Evolutionary conservation across 768 basidiomycete genomes (phyloP).

Genomic region (Boletellus sp.): DNA sequence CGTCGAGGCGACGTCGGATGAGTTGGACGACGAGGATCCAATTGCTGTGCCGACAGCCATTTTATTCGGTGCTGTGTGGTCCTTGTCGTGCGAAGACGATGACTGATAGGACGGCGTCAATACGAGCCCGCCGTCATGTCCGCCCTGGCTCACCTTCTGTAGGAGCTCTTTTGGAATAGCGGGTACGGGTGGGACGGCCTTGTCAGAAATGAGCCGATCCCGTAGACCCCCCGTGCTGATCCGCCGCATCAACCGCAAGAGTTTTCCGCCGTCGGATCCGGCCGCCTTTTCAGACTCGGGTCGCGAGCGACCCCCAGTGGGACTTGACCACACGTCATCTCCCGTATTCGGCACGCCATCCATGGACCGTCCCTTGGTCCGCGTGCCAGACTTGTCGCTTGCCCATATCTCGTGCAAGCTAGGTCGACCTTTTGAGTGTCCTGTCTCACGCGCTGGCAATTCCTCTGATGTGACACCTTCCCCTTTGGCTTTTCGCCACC

Average conservation of each 20-base stretch:
- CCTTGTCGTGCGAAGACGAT: slow-evolving; percentile 7
- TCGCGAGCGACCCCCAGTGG: slow-evolving; percentile 4
- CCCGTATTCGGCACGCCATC: slow-evolving; percentile 15
- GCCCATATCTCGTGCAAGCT: slow-evolving; percentile 35
- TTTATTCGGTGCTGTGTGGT: slow-evolving; percentile 6
- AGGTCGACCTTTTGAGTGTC: slow-evolving; percentile 21
- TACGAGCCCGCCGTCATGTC: slow-evolving; percentile 1
- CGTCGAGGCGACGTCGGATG: slow-evolving; percentile 53
- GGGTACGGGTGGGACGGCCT: slow-evolving; percentile 54
- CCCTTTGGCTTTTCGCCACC: slow-evolving; percentile 28
- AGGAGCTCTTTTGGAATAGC: slow-evolving; percentile 48
- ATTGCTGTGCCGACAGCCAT: slow-evolving; percentile 45
- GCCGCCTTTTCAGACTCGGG: slow-evolving; percentile 14
- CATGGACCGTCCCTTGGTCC: slow-evolving; percentile 14
- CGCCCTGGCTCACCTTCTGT: slow-evolving; percentile 5
- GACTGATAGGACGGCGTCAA: slow-evolving; percentile 7
- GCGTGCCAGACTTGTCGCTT: slow-evolving; percentile 4
- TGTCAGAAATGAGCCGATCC: slow-evolving; percentile 38
- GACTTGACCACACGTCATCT: slow-evolving; percentile 11
- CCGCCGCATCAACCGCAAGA: slow-evolving; percentile 70
- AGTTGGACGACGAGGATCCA: slow-evolving; percentile 58
- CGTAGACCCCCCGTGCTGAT: slow-evolving; percentile 62
- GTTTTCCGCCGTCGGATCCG: slow-evolving; percentile 37
- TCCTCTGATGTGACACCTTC: slow-evolving; percentile 19
- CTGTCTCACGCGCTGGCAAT: slow-evolving; percentile 15